Conservation (phyloP, 73 alveolate species). For the Uronychia setigera region DNA sequence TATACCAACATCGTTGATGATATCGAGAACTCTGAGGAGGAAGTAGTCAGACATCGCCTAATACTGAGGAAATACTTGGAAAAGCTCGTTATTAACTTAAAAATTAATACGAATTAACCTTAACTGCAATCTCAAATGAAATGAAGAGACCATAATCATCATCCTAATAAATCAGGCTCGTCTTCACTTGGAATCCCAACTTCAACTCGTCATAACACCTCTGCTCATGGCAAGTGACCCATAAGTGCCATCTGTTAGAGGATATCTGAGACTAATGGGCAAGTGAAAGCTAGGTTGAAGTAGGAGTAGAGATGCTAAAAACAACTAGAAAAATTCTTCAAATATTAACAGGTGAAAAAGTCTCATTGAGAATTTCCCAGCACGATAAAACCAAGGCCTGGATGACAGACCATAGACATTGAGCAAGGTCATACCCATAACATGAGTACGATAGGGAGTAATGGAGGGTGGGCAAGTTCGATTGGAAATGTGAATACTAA, state of each 20-base stretch:
- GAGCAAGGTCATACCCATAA: too few relatives aligned
- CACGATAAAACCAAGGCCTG: too few relatives aligned
- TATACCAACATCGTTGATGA: conserved; percentile 18
- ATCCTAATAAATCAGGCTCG: too few relatives aligned
- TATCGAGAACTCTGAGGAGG: conserved; percentile 19
- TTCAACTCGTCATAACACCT: too few relatives aligned
- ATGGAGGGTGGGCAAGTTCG: too few relatives aligned
- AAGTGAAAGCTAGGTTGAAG: background rate
- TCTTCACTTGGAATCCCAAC: too few relatives aligned
- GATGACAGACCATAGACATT: too few relatives aligned
- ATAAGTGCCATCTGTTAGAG: background rate
- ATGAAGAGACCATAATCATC: too few relatives aligned
- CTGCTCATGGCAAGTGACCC: background rate
- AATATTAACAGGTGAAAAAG: background rate
- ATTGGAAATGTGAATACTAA: too few relatives aligned
- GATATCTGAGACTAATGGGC: background rate
- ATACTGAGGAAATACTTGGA: conserved; percentile 34
- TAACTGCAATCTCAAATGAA: too few relatives aligned
- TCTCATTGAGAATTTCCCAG: background rate
- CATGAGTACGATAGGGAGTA: too few relatives aligned
- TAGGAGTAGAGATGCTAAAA: background rate
- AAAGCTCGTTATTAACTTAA: background rate
- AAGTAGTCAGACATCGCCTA: conserved; percentile 16
- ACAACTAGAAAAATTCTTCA: background rate
- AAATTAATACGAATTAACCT: too few relatives aligned